Evolutionary conservation across 2,329 filamentous ascomycete genomes (phyloP).

Genomic region (Calonectria honghensis): DNA sequence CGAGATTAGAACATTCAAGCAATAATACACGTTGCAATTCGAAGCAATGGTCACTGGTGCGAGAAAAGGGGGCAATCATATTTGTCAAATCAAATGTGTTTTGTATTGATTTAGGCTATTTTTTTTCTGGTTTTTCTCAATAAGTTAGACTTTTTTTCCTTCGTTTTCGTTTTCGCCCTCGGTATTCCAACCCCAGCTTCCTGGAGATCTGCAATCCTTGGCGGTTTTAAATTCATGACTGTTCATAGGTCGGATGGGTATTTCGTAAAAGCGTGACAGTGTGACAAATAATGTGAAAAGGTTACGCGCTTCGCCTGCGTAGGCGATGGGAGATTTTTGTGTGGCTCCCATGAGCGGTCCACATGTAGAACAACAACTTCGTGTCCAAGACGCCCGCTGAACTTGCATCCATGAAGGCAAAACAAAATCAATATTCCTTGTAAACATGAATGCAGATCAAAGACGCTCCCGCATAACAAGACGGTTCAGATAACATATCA

Average conservation of each 20-base stretch:
- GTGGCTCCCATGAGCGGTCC: conserved; percentile 25
- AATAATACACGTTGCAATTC: neutral
- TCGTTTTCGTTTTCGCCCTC: conserved; percentile 33
- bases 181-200: conserved; percentile 28
- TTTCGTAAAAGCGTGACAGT: conserved; percentile 36
- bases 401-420: conserved; percentile 5
- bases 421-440: conserved; percentile 8
- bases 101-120: neutral
- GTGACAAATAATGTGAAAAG: conserved; percentile 40
- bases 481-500: conserved; percentile 15
- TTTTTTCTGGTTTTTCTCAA: neutral
- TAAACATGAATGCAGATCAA: conserved; percentile 26
- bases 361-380: conserved; percentile 24
- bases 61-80: neutral
- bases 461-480: conserved; percentile 30
- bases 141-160: conserved; percentile 17
- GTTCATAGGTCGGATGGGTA: conserved; percentile 31
- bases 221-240: conserved; percentile 43
- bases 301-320: conserved; percentile 43
- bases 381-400: conserved; percentile 13
- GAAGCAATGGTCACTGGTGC: neutral
- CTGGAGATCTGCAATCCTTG: conserved; percentile 6
- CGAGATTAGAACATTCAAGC: neutral
- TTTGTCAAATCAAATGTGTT: conserved; percentile 14
- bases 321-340: conserved; percentile 43